A percentile compares a stretch with the other conserved stretches of the same genome.
Conservation (phyloP, 2,329 filamentous ascomycete species). For the Alternaria brassicae region DNA sequence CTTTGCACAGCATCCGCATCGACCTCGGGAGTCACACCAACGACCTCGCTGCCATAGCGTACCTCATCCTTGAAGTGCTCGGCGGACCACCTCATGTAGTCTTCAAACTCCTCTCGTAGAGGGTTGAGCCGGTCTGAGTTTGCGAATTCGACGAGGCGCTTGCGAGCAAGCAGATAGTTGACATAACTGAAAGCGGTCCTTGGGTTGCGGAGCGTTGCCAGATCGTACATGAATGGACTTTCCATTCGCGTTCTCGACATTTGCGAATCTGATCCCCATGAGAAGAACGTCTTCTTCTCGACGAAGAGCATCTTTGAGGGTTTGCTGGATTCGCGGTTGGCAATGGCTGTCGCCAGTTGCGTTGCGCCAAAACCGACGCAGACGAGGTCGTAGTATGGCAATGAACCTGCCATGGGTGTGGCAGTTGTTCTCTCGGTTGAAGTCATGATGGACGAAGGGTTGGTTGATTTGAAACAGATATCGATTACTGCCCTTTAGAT, state of each 20-base stretch:
- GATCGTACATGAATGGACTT: slow-evolving; percentile 45
- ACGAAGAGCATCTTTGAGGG: slow-evolving; percentile 40
- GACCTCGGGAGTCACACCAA: slow-evolving; percentile 38
- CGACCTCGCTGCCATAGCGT: slow-evolving; percentile 41
- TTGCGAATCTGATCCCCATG: slow-evolving; percentile 41
- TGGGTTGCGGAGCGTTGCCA: slow-evolving; percentile 47
- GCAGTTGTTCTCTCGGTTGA: slow-evolving; percentile 26
- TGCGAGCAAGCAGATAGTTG: slow-evolving; percentile 43
- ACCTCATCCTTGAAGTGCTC: slow-evolving; percentile 44
- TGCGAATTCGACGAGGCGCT: slow-evolving; percentile 45
- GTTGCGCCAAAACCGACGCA: slow-evolving; percentile 48
- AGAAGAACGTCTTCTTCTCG: slow-evolving; percentile 43
- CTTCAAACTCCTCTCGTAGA: slow-evolving; percentile 49
- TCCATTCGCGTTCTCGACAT: slow-evolving; percentile 46
- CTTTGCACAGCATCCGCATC: slow-evolving; percentile 25
- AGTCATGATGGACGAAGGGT: slow-evolving; percentile 26
- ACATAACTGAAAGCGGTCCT: slow-evolving; percentile 45
- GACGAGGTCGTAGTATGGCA: slow-evolving; percentile 41
- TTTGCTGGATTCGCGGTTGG: slow-evolving; percentile 41
- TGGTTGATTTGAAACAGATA: neutral
- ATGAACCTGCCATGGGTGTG: slow-evolving; percentile 21
- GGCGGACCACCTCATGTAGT: slow-evolving; percentile 49
- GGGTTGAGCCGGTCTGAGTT: slow-evolving; percentile 50
- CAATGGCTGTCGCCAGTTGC: slow-evolving; percentile 47
- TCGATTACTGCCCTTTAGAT: neutral